These are phyloP conservation scores for Coniophora puteana DNA, from an alignment of 1,284 basidiomycete species.

Conservation along the genomic window DNA sequence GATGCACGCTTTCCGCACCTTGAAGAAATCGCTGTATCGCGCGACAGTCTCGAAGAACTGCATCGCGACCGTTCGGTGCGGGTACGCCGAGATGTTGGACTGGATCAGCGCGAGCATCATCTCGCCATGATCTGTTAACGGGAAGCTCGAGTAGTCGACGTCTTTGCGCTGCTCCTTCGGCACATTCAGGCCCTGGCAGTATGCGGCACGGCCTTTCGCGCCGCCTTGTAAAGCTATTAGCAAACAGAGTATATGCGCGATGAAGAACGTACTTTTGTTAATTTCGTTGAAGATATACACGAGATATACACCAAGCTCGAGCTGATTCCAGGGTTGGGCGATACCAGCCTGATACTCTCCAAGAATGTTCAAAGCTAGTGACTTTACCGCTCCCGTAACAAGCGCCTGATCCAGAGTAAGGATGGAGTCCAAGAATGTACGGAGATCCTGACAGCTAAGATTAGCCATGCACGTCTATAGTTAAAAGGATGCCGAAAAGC, in stretches of 20 bases:
- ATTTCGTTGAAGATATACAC: conserved; percentile 95
- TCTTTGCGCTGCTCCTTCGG: conserved; percentile 64
- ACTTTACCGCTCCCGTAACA: conserved; percentile 69
- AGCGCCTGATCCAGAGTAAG: conserved; percentile 79
- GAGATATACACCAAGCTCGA: conserved; percentile 89
- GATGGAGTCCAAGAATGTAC: conserved; percentile 80
- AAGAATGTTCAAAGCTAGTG: conserved; percentile 73
- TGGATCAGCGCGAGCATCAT: conserved; percentile 83
- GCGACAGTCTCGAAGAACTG: conserved; percentile 94
- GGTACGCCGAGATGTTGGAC: conserved; percentile 81
- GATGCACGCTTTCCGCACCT: conserved; percentile 84
- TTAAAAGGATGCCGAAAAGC: conserved; percentile 6
- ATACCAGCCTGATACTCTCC: conserved; percentile 58
- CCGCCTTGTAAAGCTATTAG: conserved; percentile 40
- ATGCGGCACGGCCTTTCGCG: conserved; percentile 72
- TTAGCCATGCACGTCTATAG: conserved; percentile 7
- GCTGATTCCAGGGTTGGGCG: conserved; percentile 85
- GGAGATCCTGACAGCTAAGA: conserved; percentile 57
- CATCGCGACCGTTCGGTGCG: conserved; percentile 85
- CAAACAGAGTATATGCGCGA: conserved; percentile 9
- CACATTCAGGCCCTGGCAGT: conserved; percentile 64
- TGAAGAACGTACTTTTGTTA: conserved; percentile 59
- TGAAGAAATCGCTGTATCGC: conserved; percentile 96
- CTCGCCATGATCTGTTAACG: conserved; percentile 89
- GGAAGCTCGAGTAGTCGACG: conserved; percentile 80